Conservation (phyloP, 805 yeast genomes). For the Starmerella vitae region DNA sequence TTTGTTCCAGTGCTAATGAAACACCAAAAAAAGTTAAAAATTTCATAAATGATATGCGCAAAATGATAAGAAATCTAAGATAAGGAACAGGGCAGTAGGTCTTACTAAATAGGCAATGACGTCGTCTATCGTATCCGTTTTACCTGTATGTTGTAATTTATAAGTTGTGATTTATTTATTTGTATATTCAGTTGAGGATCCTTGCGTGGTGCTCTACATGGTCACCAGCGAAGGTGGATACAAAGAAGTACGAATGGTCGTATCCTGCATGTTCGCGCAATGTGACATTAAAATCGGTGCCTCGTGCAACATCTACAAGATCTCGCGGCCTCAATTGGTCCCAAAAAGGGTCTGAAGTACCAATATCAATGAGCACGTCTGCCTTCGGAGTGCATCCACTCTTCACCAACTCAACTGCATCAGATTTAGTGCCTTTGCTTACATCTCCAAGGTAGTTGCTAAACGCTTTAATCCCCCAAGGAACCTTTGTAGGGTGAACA, state of each 20-base stretch:
- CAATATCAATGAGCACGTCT: conserved; percentile 66
- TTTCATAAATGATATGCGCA: too few relatives aligned
- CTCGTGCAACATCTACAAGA: conserved; percentile 47
- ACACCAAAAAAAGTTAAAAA: too few relatives aligned
- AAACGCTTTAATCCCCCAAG: conserved; percentile 86
- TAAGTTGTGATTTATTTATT: too few relatives aligned
- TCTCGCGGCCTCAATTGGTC: conserved; percentile 65
- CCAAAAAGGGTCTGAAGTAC: conserved; percentile 65
- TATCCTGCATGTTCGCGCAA: conserved; percentile 61
- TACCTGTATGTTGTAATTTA: not conserved
- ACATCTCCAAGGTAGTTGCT: conserved; percentile 51
- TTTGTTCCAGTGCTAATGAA: conserved; percentile 2
- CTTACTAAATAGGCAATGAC: too few relatives aligned
- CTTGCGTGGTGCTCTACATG: conserved; percentile 84
- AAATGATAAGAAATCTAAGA: too few relatives aligned
- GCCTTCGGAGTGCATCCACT: conserved; percentile 38
- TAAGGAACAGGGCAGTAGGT: not conserved
- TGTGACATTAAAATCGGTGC: conserved; percentile 44
- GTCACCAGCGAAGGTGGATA: conserved; percentile 61
- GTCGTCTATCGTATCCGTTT: too few relatives aligned
- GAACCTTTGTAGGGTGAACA: conserved; percentile 57
- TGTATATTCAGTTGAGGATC: conserved; percentile 27
- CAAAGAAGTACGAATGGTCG: conserved; percentile 83
- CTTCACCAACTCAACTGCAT: conserved; percentile 66
- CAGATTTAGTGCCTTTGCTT: conserved; percentile 57